These are phyloP conservation scores for Ophiocytium majus DNA, from an alignment of 352 stramenopile genomes.

Conservation along the genomic window DNA sequence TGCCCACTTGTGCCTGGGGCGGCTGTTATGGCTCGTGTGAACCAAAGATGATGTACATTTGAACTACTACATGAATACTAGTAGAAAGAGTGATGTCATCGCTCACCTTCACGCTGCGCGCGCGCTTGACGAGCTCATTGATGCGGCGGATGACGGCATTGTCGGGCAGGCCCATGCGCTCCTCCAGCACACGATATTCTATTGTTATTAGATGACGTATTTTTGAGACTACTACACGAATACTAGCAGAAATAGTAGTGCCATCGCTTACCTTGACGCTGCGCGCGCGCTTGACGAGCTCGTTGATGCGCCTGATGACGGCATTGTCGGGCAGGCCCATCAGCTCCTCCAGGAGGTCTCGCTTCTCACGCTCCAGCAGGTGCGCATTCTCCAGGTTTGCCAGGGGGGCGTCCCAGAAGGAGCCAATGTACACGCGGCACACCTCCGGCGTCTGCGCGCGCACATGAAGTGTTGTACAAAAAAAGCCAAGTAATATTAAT, in stretches of 20 bases:
- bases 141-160: constrained; percentile 91
- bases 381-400: constrained; percentile 64
- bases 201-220: neutral
- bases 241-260: too few relatives aligned
- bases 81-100: too few relatives aligned
- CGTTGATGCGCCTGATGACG: constrained; percentile 88
- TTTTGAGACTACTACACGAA: neutral
- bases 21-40: too few relatives aligned
- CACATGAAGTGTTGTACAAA: constrained; percentile 68
- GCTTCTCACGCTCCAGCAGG: constrained; percentile 72
- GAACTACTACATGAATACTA: neutral
- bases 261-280: constrained; percentile 73
- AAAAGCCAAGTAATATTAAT: neutral
- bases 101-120: constrained; percentile 74
- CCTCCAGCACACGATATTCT: too few relatives aligned
- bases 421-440: constrained; percentile 97
- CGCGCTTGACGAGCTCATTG: constrained; percentile 93
- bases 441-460: constrained; percentile 87
- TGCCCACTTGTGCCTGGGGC: too few relatives aligned
- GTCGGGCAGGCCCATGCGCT: constrained; percentile 87
- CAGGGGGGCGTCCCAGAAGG: constrained; percentile 92
- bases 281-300: constrained; percentile 91
- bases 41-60: neutral
- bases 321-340: constrained; percentile 86
- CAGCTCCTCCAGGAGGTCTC: constrained; percentile 94